Evolutionary conservation across 139 green algal species (phyloP), one percentile per base, ranked within the genome.

Genomic region (Chlorella sp.): DNA sequence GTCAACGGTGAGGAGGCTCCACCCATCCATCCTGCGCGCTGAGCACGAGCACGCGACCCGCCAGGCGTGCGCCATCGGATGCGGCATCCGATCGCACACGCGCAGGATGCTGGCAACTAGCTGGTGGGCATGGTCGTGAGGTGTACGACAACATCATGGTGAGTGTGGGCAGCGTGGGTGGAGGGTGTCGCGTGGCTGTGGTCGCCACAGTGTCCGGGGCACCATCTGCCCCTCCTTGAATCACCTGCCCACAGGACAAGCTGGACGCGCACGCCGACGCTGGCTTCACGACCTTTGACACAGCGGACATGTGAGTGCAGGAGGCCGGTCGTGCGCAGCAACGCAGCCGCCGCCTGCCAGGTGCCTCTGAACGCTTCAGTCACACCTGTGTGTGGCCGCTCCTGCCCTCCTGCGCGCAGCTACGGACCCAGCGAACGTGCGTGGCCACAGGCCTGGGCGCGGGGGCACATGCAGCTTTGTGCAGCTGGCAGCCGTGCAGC

Each of bases 71-170:
- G n/a, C n/a, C n/a, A n/a, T n/a, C n/a, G n/a, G n/a, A n/a, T n/a
- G n/a, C n/a, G n/a, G n/a, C n/a, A n/a, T n/a, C n/a, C n/a, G n/a
- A n/a, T n/a, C n/a, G n/a, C n/a, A n/a, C n/a, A n/a, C n/a, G n/a
- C n/a, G n/a, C n/a, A n/a, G 87, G 87, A 6, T 92, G 87, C 75
- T 92, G 87, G 87, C 85, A 90, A 77, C 69, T 92, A 1, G 79
- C 78, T 24, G 87, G 87, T 1, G 88, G 87, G 0, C 88, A 93
- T 63, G 80, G 77, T 1, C 62, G 74, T n/a, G 83, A 88, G 23
- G 79, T 88, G 31, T 85, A 77, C 69, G 73, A 82, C 2, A 62
- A 78, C 59, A 50, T 85, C 2, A 42, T 78, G 74, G 78, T 80
- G n/a, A 24, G 67, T 62, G 30, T n/a, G n/a, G n/a, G n/a, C n/a